A percentile compares a stretch with the other conserved stretches of the same genome.
These are phyloP conservation scores for Fagus crenata DNA, from an alignment of 306 rosid genomes.

Conservation along the genomic window DNA sequence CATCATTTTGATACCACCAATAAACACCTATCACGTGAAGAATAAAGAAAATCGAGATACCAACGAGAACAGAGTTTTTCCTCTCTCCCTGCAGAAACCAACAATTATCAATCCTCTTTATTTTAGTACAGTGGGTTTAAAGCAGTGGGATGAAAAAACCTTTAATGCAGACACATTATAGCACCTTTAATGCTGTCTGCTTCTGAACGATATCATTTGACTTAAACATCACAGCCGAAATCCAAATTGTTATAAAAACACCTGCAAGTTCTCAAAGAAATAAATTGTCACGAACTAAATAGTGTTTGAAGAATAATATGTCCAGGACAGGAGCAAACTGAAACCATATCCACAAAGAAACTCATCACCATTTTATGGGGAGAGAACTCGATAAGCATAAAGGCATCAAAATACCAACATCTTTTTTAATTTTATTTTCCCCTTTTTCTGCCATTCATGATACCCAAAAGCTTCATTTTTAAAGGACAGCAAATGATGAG, in stretches of 20 bases:
- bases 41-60: conserved; percentile 52
- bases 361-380: not conserved
- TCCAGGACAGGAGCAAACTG: conserved; percentile 18
- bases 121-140: not conserved
- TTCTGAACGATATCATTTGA: conserved; percentile 81
- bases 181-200: conserved; percentile 94
- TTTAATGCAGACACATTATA: not conserved
- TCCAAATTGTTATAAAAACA: conserved; percentile 75
- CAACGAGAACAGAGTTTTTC: conserved; percentile 55
- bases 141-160: not conserved
- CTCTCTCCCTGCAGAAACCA: conserved; percentile 76
- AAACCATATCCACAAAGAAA: conserved; percentile 19
- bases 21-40: conserved; percentile 70
- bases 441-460: not conserved
- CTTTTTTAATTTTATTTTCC: too few species aligned
- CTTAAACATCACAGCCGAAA: conserved; percentile 84
- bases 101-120: conserved; percentile 33
- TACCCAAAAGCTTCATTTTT: not conserved
- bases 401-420: not conserved
- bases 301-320: conserved; percentile 16
- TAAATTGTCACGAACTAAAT: conserved; percentile 11
- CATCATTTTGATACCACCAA: conserved; percentile 78
- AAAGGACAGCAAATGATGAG: not conserved
- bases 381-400: not conserved
- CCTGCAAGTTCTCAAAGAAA: conserved; percentile 55